Evolutionary conservation across 129 eudicot genomes (phyloP), one percentile per base, ranked within the genome.

Genomic region (Apium graveolens): DNA sequence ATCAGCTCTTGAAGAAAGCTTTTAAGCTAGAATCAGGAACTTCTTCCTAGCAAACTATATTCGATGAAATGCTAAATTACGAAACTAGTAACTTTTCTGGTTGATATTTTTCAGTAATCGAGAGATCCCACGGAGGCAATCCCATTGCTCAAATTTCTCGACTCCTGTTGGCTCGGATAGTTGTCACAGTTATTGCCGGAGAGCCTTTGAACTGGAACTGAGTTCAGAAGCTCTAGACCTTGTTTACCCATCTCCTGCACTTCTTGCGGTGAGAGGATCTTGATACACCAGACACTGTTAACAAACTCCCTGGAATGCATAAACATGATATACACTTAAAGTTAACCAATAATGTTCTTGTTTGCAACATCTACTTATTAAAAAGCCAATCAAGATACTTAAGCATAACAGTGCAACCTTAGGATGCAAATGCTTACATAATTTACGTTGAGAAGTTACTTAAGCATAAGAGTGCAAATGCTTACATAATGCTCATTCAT

Each of bases 161-260:
- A 83, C 72, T 87, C 91, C 82, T 86, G 93, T 5, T 77, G 86
- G 60, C 76, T 81, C 70, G 81, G 78, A 60, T 87, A 79, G 53
- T 87, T 83, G 79, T 84, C 86, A 18, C 92, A 87, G 80, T 53
- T 79, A 80, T 73, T 70, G 48, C 76, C 76, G 18, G 85, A 78
- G 62, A 84, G 84, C 84, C 84, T 88, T 42, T 82, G 87, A 48
- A 83, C 70, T 48, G 85, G 86, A 81, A 79, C 91, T 1, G 91
- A 83, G 83, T 87, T 83, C 4, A 88, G 90, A 86, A 89, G 91
- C 82, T 91, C 85, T 24, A 85, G 87, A 14, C 97, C 98, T 65
- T 81, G 91, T 86, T 91, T 88, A 31, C 91, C 90, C 98, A 91
- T 88, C 83, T 93, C 88, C 68, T 89, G 97, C 88, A 93, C 93